Evolutionary conservation across 2,329 filamentous ascomycete genomes (phyloP).

Genomic region (Didymella lethalis): DNA sequence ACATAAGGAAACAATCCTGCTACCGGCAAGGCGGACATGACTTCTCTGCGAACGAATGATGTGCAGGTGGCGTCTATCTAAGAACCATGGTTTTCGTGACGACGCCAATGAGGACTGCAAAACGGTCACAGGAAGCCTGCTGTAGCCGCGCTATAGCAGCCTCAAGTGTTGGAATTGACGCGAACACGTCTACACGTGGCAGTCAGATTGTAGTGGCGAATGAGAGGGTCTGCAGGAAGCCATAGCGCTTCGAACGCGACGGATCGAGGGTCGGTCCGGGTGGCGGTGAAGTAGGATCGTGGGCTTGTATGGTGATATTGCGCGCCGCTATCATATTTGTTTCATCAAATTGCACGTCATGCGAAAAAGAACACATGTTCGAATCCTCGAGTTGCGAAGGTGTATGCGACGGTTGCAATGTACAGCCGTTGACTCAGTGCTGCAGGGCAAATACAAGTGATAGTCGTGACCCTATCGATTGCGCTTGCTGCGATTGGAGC

Average conservation of each 20-base stretch:
- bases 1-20: conserved; percentile 14
- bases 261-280: conserved; percentile 2
- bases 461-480: conserved; percentile 26
- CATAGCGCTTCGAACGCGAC: conserved; percentile 9
- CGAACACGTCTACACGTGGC: conserved; percentile 27
- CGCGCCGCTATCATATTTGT: conserved; percentile 1
- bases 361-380: not conserved
- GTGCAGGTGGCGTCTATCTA: conserved; percentile 19
- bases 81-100: conserved; percentile 15
- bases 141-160: conserved; percentile 30
- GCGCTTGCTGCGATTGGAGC: conserved; percentile 16
- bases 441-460: conserved; percentile 12
- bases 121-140: conserved; percentile 5
- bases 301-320: conserved; percentile 2
- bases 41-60: conserved; percentile 26
- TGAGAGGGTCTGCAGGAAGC: not conserved
- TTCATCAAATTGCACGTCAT: not conserved
- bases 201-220: conserved; percentile 20
- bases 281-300: conserved; percentile 10
- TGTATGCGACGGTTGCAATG: not conserved
- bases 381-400: not conserved
- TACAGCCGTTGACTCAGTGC: conserved; percentile 4
- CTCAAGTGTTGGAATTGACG: conserved; percentile 16
- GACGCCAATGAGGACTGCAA: conserved; percentile 26
- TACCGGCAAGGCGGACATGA: conserved; percentile 18